Conservation (phyloP, 768 basidiomycete genomes). For the Podaxis sp. region DNA sequence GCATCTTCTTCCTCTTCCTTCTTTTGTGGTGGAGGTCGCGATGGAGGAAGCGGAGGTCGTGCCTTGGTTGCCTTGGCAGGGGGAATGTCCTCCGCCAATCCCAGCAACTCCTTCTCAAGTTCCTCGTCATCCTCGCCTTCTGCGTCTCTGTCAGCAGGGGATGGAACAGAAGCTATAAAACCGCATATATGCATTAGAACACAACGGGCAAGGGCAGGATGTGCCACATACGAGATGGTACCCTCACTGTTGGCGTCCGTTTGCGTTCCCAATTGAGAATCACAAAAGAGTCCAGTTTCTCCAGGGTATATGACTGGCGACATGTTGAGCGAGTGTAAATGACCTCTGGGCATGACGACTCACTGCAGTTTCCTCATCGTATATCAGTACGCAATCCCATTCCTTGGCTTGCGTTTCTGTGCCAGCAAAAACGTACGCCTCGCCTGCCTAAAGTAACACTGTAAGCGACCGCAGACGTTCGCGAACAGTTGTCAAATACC, state of each 20-base stretch:
- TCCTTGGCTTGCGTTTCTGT: slow-evolving; percentile 60
- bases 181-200: slow-evolving; percentile 10
- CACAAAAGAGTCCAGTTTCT: slow-evolving; percentile 70
- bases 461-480: background rate
- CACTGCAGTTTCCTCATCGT: slow-evolving; percentile 73
- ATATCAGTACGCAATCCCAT: slow-evolving; percentile 75
- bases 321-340: slow-evolving; percentile 14
- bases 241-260: slow-evolving; percentile 23
- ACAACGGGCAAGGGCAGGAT: slow-evolving; percentile 1
- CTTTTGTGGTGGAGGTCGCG: slow-evolving; percentile 10
- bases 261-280: slow-evolving; percentile 53
- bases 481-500: slow-evolving; percentile 32
- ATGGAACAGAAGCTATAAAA: slow-evolving; percentile 20
- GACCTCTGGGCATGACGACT: slow-evolving; percentile 3
- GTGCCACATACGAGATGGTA: slow-evolving; percentile 32
- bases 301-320: slow-evolving; percentile 64
- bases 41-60: slow-evolving; percentile 7
- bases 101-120: slow-evolving; percentile 38
- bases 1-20: slow-evolving; percentile 36
- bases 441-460: slow-evolving; percentile 37
- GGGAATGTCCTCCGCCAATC: slow-evolving; percentile 14
- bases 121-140: slow-evolving; percentile 37
- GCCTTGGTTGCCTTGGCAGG: slow-evolving; percentile 18
- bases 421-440: slow-evolving; percentile 57
- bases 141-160: slow-evolving; percentile 29